A percentile compares a stretch with the other conserved stretches of the same genome.
These are phyloP conservation scores for Arabidopsis lyrata DNA, from an alignment of 441 rosid species.

Conservation along the genomic window DNA sequence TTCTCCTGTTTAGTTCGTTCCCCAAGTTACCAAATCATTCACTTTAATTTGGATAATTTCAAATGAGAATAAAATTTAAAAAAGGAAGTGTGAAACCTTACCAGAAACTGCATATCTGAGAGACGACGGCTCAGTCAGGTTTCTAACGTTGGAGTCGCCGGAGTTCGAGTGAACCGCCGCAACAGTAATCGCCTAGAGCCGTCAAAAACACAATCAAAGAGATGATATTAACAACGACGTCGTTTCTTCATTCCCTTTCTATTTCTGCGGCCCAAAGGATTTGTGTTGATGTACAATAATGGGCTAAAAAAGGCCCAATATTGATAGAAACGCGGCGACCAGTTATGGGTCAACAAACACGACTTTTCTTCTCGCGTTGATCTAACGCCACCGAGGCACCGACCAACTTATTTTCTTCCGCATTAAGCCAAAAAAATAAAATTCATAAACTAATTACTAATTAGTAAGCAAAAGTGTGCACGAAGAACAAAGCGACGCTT, in stretches of 20 bases:
- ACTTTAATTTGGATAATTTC: neutral
- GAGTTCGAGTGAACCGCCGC: slow-evolving; percentile 31
- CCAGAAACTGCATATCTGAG: slow-evolving; percentile 34
- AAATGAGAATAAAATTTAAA: neutral
- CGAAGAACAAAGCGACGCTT: slow-evolving; percentile 39
- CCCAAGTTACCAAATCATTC: neutral
- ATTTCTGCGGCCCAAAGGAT: neutral
- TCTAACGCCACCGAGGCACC: slow-evolving; percentile 50
- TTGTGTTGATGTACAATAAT: neutral
- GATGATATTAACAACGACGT: neutral
- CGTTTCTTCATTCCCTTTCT: neutral
- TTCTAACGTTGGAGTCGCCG: slow-evolving; percentile 4
- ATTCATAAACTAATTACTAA: neutral
- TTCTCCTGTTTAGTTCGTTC: slow-evolving; percentile 51
- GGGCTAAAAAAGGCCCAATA: slow-evolving; percentile 9
- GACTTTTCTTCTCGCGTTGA: slow-evolving; percentile 35
- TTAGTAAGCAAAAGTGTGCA: slow-evolving; percentile 31
- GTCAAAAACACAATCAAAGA: neutral
- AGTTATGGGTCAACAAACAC: neutral
- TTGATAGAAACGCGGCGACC: slow-evolving; percentile 26
- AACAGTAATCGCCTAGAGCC: neutral
- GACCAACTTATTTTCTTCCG: slow-evolving; percentile 21
- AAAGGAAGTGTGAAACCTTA: neutral
- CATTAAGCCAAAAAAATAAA: neutral
- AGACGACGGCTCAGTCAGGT: neutral